A percentile compares a stretch with the other conserved stretches of the same genome.
Evolutionary conservation across 106 monocot species (phyloP).

Genomic region (Allium cepa): DNA sequence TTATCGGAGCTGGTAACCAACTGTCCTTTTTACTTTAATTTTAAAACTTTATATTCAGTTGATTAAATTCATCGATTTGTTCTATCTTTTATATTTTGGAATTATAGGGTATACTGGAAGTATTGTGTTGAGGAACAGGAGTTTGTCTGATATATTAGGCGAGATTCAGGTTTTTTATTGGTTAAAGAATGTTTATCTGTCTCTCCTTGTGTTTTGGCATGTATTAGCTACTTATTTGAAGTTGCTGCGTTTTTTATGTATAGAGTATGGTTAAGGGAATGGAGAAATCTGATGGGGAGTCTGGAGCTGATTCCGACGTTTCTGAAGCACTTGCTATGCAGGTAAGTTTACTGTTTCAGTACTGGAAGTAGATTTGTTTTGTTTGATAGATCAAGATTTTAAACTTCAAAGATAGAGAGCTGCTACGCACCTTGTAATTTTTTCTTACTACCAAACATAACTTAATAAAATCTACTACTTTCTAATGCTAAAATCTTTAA

Average conservation of each 20-base stretch:
- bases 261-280: constrained; percentile 2
- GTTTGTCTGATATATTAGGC: constrained; percentile 3
- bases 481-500: background rate
- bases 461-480: background rate
- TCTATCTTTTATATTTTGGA: background rate
- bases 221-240: background rate
- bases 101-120: constrained; percentile 6
- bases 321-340: constrained; percentile 4
- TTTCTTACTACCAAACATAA: background rate
- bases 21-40: background rate
- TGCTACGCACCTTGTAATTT: background rate
- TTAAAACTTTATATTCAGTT: background rate
- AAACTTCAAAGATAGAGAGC: background rate
- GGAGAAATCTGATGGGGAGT: constrained; percentile 2
- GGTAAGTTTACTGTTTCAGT: background rate
- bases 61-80: background rate
- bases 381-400: background rate
- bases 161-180: constrained; percentile 3
- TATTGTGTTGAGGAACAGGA: constrained; percentile 7
- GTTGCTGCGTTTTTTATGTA: background rate
- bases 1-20: constrained; percentile 56
- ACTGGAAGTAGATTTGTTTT: no score
- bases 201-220: background rate
- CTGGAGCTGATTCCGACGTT: constrained; percentile 7
- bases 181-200: background rate